A percentile compares a stretch with the other conserved stretches of the same genome.
phyloP scores from a whole-genome alignment of 2,329 filamentous ascomycete species.

The Monilinia fructigena region DNA sequence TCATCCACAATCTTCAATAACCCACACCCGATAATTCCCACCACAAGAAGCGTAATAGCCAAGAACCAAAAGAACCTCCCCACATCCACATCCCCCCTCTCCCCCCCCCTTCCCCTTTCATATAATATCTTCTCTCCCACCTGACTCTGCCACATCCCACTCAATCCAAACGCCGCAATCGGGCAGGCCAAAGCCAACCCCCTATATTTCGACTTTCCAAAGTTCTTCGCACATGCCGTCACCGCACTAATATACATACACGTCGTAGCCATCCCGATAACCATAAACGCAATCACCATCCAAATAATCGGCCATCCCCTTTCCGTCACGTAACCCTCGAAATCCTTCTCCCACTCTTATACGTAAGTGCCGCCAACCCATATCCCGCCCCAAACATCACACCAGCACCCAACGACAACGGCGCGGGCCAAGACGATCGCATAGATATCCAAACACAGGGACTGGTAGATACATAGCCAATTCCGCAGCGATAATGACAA shows the following conservation, averaged over 20 bases:
- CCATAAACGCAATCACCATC: constrained; percentile 84
- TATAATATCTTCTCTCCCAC: constrained; percentile 75
- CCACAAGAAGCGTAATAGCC: constrained; percentile 63
- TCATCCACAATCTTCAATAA: constrained; percentile 78
- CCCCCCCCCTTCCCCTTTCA: constrained; percentile 64
- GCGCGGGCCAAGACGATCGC: constrained; percentile 80
- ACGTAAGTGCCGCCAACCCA: constrained; percentile 76
- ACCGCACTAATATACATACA: constrained; percentile 87
- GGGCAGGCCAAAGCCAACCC: constrained; percentile 86
- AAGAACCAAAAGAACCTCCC: constrained; percentile 88
- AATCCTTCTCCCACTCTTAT: constrained; percentile 53
- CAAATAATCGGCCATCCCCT: constrained; percentile 67
- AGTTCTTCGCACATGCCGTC: constrained; percentile 98
- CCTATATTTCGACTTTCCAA: constrained; percentile 82
- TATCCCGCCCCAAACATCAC: constrained; percentile 79
- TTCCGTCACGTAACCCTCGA: constrained; percentile 47
- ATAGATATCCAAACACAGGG: constrained; percentile 83
- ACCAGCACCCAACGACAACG: constrained; percentile 70
- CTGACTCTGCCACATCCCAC: constrained; percentile 95
- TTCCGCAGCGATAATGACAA: constrained; percentile 81
- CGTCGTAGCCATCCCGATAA: constrained; percentile 79
- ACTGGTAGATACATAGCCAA: constrained; percentile 91
- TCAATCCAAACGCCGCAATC: constrained; percentile 89
- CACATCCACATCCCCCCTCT: constrained; percentile 65
- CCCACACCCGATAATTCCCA: constrained; percentile 73